These are phyloP conservation scores for Passalora sequoiae DNA, from an alignment of 2,329 filamentous ascomycete species.

Conservation along the genomic window DNA sequence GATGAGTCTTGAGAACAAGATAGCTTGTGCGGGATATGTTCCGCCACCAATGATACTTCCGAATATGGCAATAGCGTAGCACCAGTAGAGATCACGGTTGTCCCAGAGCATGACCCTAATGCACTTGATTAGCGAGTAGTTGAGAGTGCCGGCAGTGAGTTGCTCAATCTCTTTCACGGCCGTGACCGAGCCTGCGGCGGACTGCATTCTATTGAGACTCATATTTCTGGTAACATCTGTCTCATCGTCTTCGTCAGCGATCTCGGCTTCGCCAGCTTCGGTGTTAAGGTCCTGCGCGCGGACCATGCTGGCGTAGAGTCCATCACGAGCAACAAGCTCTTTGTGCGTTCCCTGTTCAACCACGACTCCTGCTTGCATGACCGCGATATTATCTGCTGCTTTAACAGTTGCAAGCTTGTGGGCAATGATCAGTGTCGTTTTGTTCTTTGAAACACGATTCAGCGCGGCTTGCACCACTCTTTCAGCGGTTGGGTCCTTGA, in stretches of 20 bases:
- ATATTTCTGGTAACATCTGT: conserved; percentile 29
- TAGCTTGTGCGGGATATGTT: conserved; percentile 45
- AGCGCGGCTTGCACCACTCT: conserved; percentile 33
- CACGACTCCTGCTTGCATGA: conserved; percentile 41
- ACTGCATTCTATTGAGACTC: conserved; percentile 23
- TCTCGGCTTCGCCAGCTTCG: conserved; percentile 19
- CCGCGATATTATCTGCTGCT: conserved; percentile 43
- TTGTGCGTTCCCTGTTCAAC: conserved; percentile 43
- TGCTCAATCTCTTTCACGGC: conserved; percentile 30
- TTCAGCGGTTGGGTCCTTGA: conserved; percentile 34
- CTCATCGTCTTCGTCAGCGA: conserved; percentile 26
- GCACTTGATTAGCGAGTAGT: conserved; percentile 34
- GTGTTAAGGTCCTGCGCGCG: conserved; percentile 44
- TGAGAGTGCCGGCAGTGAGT: conserved; percentile 26
- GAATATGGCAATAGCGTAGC: conserved; percentile 34
- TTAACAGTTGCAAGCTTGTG: conserved; percentile 43
- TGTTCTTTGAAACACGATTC: conserved; percentile 29
- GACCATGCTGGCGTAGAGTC: conserved; percentile 42
- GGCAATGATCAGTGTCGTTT: conserved; percentile 39
- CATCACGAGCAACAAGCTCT: conserved; percentile 36
- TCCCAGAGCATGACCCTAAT: conserved; percentile 36
- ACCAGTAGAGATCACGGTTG: conserved; percentile 35
- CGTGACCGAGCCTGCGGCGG: conserved; percentile 28
- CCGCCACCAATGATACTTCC: conserved; percentile 37
- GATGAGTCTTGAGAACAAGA: conserved; percentile 48